Evolutionary conservation across 176 grass and related monocot genomes (phyloP).

Genomic region (Triticum dicoccoides): DNA sequence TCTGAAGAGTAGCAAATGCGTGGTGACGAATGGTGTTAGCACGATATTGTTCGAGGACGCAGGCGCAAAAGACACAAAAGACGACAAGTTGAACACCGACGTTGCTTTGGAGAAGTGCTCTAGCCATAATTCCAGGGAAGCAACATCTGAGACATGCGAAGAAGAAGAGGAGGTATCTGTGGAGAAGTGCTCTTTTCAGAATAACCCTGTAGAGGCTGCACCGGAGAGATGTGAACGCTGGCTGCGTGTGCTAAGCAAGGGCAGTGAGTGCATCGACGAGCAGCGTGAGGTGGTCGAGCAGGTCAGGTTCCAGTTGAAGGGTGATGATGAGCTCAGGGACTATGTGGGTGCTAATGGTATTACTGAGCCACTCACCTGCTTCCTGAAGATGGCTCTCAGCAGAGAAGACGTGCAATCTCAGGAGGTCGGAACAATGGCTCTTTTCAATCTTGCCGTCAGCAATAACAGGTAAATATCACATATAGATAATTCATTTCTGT

Average conservation of each 20-base stretch:
- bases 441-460: conserved; percentile 90
- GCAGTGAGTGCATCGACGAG: conserved; percentile 30
- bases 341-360: conserved; percentile 65
- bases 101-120: conserved; percentile 18
- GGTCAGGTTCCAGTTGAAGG: conserved; percentile 67
- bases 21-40: conserved; percentile 30
- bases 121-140: conserved; percentile 21
- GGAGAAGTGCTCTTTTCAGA: conserved; percentile 9
- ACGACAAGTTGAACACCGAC: conserved; percentile 12
- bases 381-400: conserved; percentile 44
- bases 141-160: conserved; percentile 42
- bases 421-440: conserved; percentile 65
- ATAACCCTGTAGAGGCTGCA: conserved; percentile 19
- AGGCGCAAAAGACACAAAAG: conserved; percentile 26
- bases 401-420: conserved; percentile 55
- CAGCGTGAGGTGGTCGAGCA: conserved; percentile 52
- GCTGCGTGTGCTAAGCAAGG: conserved; percentile 48
- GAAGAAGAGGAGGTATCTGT: conserved; percentile 8
- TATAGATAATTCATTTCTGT: background rate
- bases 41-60: conserved; percentile 28
- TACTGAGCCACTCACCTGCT: conserved; percentile 50
- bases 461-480: conserved; percentile 61
- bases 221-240: conserved; percentile 46
- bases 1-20: conserved; percentile 30
- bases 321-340: conserved; percentile 55